Evolutionary conservation across 164 flowering plant species (phyloP), one percentile per base, ranked within the genome.

Genomic region (Taxillus chinensis): DNA sequence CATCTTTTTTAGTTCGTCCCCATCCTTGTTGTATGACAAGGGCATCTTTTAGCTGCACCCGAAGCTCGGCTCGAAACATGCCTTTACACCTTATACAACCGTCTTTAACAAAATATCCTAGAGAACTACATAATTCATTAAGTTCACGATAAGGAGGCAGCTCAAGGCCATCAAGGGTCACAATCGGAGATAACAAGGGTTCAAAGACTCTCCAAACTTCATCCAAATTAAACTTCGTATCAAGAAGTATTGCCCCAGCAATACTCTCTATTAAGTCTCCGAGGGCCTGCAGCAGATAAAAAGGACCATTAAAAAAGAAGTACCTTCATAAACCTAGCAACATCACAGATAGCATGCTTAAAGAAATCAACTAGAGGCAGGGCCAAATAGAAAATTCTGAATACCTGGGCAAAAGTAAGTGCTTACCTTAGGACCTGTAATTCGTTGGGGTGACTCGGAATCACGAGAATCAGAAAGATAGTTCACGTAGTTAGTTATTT

Each of bases 211-310:
- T 78, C 96, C 99, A 90, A n/a, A 90, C 90, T 73, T 77, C 72
- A n/a, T 84, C 90, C 27, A 89, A 69, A 71, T 84, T 66, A 50
- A 93, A 81, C 57, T 73, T 74, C 6, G 85, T 68, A 57, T 93
- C 97, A 55, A 93, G 77, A 40, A 93, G 74, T 17, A 89, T 65
- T 56, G 96, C 97, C 59, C 92, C 99, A 1, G 87, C 88, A 75
- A 93, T 87, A 75, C 99, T 90, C 72, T 93, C 99, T 64, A 90
- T 78, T 69, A 93, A 14, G 68, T 93, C 99, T 49, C 96, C 97
- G 67, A 93, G 99, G 63, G 80, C 91, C 98, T 92, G 75, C 40
- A 49, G 50, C 49, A 57, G 53, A 56, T 60, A 65, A 67, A 41
- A 41, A 16, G 59, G 43, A 13, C 41, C 15, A 41, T 9, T n/a